Evolutionary conservation across 129 eudicot species (phyloP).

Genomic region (Kitagawia praeruptora): DNA sequence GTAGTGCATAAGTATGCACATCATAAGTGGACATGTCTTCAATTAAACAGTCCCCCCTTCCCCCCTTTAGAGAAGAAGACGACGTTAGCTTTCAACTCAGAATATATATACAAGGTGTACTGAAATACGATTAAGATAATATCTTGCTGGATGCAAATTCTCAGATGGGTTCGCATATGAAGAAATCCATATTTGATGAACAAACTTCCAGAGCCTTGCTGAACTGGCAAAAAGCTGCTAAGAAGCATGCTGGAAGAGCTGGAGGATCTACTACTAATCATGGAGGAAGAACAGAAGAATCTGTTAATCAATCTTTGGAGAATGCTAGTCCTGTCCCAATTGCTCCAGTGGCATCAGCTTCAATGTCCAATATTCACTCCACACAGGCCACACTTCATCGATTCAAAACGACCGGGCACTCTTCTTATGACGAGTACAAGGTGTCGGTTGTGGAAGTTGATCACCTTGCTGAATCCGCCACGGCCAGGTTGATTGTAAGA

Average conservation of each 20-base stretch:
- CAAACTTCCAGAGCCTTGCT: slow-evolving; percentile 63
- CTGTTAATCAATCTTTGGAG: slow-evolving; percentile 19
- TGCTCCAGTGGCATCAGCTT: slow-evolving; percentile 22
- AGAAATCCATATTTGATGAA: slow-evolving; percentile 71
- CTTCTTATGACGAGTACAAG: slow-evolving; percentile 21
- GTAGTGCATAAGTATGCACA: too few species aligned
- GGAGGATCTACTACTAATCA: slow-evolving; percentile 25
- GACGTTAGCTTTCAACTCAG: background rate
- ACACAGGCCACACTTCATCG: slow-evolving; percentile 39
- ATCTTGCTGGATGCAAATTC: background rate
- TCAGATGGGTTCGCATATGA: slow-evolving; percentile 85
- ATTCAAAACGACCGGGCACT: slow-evolving; percentile 61
- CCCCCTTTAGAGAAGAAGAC: background rate
- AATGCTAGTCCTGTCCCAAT: slow-evolving; percentile 31
- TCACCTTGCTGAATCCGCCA: slow-evolving; percentile 30
- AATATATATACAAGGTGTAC: background rate
- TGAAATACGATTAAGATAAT: background rate
- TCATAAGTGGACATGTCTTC: too few species aligned
- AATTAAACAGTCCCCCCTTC: too few species aligned
- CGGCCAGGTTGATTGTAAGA: slow-evolving; percentile 29
- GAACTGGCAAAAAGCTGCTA: slow-evolving; percentile 56
- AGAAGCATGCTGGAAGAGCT: slow-evolving; percentile 30
- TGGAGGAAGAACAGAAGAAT: slow-evolving; percentile 1
- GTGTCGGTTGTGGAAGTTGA: slow-evolving; percentile 49
- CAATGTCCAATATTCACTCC: slow-evolving; percentile 26